Evolutionary conservation across 2,329 filamentous ascomycete genomes (phyloP).

Genomic region (Talaromyces atroroseus): DNA sequence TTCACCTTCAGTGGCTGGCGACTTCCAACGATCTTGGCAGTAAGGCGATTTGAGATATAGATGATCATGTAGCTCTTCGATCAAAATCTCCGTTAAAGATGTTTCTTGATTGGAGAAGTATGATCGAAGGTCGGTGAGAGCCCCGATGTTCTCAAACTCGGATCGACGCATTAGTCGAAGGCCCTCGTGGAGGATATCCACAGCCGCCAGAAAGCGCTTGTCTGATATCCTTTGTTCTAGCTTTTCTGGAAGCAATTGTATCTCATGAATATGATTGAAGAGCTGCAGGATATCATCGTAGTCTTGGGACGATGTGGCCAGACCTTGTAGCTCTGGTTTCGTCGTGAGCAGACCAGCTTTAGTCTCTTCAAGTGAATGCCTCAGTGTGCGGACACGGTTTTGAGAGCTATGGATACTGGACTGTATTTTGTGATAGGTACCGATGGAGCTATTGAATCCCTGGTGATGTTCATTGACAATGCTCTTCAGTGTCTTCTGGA

Average conservation of each 20-base stretch:
- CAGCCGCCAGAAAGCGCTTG: conserved; percentile 87
- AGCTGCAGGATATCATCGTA: conserved; percentile 87
- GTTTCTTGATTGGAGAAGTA: conserved; percentile 94
- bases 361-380: conserved; percentile 73
- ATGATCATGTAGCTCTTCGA: conserved; percentile 97
- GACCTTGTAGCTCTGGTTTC: conserved; percentile 83
- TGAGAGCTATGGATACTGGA: conserved; percentile 86
- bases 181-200: conserved; percentile 85
- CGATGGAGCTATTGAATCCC: conserved; percentile 97
- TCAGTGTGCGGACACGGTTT: conserved; percentile 72
- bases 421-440: conserved; percentile 98
- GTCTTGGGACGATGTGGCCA: conserved; percentile 79
- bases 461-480: conserved; percentile 98
- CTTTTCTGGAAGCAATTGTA: conserved; percentile 84
- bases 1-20: conserved; percentile 46
- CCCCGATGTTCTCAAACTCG: conserved; percentile 86
- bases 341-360: conserved; percentile 77
- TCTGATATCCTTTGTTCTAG: conserved; percentile 92
- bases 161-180: conserved; percentile 77
- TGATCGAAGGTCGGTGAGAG: conserved; percentile 74
- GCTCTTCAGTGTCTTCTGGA: conserved; percentile 87
- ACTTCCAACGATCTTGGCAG: conserved; percentile 92
- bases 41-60: conserved; percentile 97
- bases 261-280: conserved; percentile 76
- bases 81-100: conserved; percentile 82